Evolutionary conservation across 176 grass and related monocot species (phyloP).

Genomic region (Canna indica): DNA sequence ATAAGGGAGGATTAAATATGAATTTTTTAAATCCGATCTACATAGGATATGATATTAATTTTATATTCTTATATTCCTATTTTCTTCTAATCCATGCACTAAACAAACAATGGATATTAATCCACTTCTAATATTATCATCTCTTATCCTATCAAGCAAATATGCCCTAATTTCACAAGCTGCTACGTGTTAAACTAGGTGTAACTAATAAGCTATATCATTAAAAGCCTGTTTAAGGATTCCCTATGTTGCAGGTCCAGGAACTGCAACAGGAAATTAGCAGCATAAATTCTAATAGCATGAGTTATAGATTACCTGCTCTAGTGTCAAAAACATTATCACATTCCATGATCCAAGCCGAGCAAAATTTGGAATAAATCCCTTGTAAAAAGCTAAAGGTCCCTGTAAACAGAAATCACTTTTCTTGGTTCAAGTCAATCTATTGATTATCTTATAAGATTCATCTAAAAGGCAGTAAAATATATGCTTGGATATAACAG

Average conservation of each 20-base stretch:
- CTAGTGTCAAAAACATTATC: slow-evolving; percentile 97
- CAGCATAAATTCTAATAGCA: not conserved
- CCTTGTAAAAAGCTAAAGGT: slow-evolving; percentile 83
- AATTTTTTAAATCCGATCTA: no score
- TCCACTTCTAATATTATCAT: no score
- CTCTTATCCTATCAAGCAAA: no score
- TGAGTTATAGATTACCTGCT: slow-evolving; percentile 49
- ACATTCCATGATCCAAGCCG: slow-evolving; percentile 96
- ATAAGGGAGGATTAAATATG: no score
- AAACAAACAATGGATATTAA: no score
- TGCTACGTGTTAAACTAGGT: not conserved
- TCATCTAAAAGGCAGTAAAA: not conserved
- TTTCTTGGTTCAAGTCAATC: not conserved
- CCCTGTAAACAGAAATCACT: slow-evolving; percentile 37
- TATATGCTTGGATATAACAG: no score
- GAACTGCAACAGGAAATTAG: not conserved
- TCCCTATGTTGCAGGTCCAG: not conserved
- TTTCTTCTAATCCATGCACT: no score
- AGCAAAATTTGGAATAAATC: slow-evolving; percentile 85
- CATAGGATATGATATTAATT: no score
- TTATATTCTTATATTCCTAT: no score
- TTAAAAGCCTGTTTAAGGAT: no score
- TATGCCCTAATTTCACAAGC: no score
- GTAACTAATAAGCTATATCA: not conserved
- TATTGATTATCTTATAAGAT: not conserved